Evolutionary conservation across 306 rosid genomes (phyloP).

Genomic region (Sindora glabra): DNA sequence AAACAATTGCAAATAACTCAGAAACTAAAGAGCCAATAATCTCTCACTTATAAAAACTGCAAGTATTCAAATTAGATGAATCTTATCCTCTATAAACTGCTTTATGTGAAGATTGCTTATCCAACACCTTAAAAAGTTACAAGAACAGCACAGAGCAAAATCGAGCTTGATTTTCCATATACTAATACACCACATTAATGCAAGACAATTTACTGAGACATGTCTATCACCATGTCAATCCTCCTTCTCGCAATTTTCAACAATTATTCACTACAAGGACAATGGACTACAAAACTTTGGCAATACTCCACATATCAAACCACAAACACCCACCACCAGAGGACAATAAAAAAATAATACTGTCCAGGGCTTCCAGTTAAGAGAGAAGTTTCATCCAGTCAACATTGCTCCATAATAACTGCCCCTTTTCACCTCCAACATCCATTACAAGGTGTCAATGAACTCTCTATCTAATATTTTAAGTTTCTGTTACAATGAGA

Average conservation of each 20-base stretch:
- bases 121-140: constrained; percentile 4
- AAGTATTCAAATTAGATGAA: neutral
- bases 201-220: neutral
- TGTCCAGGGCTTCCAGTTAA: constrained; percentile 1
- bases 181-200: neutral
- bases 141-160: neutral
- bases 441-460: constrained; percentile 10
- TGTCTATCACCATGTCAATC: neutral
- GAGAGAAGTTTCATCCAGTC: constrained; percentile 5
- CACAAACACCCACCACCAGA: neutral
- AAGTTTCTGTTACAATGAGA: neutral
- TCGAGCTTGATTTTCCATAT: neutral
- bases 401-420: neutral
- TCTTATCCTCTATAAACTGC: neutral
- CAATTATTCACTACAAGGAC: neutral
- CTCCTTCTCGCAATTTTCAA: constrained; percentile 2
- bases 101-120: neutral
- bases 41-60: too few relatives aligned
- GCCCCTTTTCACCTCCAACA: neutral
- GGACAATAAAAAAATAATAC: constrained; percentile 3
- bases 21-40: neutral
- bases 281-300: neutral
- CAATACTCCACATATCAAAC: neutral
- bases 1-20: constrained; percentile 2
- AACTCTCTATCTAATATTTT: neutral